Evolutionary conservation across 129 eudicot species (phyloP).

Genomic region (sunflower (Helianthus annuus)): DNA sequence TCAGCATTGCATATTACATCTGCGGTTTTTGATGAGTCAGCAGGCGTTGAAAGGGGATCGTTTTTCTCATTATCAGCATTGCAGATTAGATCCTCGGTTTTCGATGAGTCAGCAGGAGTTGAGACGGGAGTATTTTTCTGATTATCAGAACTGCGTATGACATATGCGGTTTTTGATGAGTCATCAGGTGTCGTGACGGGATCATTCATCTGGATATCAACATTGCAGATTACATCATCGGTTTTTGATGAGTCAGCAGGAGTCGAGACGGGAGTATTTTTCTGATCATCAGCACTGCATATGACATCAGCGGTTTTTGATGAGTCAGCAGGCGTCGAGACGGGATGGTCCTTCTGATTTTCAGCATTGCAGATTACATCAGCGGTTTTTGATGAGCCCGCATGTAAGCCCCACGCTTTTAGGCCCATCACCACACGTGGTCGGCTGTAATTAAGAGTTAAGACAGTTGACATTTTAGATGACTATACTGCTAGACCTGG

Average conservation of each 20-base stretch:
- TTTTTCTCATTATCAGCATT: background rate
- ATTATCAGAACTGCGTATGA: background rate
- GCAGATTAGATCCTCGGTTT: background rate
- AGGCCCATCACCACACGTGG: too few relatives aligned
- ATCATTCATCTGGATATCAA: background rate
- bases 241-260: conserved; percentile 19
- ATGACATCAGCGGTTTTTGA: background rate
- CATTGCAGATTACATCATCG: background rate
- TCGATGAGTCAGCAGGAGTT: conserved; percentile 15
- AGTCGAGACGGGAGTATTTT: background rate
- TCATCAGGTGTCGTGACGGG: background rate
- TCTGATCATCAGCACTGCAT: background rate
- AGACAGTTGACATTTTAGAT: conserved; percentile 19
- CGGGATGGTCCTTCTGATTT: background rate
- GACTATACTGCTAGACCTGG: too few relatives aligned
- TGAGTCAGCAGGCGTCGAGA: conserved; percentile 17
- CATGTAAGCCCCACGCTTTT: background rate
- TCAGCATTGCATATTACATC: background rate
- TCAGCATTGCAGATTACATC: background rate
- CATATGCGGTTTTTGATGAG: conserved; percentile 14
- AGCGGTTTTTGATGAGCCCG: conserved; percentile 9
- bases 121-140: background rate
- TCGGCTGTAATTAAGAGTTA: conserved; percentile 24
- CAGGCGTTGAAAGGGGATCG: background rate
- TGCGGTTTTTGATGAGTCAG: conserved; percentile 11